These are phyloP conservation scores for Edaphochlamys debaryana DNA, from an alignment of 139 green algal species.

Conservation along the genomic window DNA sequence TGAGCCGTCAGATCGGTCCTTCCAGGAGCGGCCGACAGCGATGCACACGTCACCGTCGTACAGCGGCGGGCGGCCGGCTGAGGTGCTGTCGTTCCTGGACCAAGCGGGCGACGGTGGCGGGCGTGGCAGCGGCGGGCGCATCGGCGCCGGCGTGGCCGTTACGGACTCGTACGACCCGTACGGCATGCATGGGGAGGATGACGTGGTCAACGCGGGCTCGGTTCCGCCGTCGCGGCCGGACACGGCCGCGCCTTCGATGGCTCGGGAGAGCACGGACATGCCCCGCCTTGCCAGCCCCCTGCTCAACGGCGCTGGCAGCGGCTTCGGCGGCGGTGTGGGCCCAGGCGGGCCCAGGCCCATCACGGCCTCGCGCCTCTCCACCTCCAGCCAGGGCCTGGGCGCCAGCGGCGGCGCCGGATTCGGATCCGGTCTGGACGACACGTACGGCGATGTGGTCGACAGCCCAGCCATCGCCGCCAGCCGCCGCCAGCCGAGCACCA, in stretches of 20 bases:
- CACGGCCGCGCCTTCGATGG: background rate
- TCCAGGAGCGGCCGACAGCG: background rate
- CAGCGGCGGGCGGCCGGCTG: background rate
- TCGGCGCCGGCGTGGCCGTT: background rate
- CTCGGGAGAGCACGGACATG: background rate
- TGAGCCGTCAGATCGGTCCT: no score
- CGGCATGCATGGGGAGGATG: background rate
- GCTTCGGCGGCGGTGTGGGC: background rate
- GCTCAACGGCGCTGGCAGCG: background rate
- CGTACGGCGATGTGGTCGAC: background rate
- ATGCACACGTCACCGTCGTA: background rate
- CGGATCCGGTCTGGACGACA: background rate
- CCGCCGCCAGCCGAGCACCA: background rate
- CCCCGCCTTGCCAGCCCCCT: background rate
- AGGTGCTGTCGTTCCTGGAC: constrained; percentile 42
- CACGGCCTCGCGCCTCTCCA: background rate
- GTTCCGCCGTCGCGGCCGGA: background rate
- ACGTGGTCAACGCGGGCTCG: background rate
- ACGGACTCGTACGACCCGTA: background rate
- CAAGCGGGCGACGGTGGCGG: background rate
- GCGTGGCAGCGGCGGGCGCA: background rate
- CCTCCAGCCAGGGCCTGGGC: no score
- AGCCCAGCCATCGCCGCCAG: background rate
- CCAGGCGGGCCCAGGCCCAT: no score
- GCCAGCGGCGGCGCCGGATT: background rate